phyloP scores from a whole-genome alignment of 2,329 filamentous ascomycete genomes.

The Claviceps digitariae region DNA sequence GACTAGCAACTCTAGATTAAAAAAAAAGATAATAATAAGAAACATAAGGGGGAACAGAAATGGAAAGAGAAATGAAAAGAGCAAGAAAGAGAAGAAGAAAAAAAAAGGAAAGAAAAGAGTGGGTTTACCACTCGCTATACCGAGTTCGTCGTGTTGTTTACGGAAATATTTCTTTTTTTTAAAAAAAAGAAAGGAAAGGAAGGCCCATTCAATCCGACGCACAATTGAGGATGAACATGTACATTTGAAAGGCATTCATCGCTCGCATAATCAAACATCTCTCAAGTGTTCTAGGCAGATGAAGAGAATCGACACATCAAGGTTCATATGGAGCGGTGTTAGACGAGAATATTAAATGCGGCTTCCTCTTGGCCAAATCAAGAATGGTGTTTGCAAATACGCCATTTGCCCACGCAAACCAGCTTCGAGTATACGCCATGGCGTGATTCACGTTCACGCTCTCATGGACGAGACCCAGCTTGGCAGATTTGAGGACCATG shows the following conservation, averaged over 20 bases:
- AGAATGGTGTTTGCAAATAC: constrained; percentile 89
- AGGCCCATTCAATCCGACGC: no score
- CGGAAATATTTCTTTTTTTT: no score
- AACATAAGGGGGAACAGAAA: no score
- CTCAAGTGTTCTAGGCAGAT: not conserved
- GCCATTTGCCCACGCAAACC: constrained; percentile 98
- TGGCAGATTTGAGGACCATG: constrained; percentile 61
- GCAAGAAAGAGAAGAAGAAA: no score
- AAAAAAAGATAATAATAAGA: no score
- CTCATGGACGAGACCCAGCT: constrained; percentile 77
- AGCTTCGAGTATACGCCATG: constrained; percentile 66
- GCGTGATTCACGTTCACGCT: constrained; percentile 67
- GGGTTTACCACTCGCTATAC: no score
- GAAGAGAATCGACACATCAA: constrained; percentile 12
- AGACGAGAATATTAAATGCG: constrained; percentile 67
- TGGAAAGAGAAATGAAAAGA: no score
- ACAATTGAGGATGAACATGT: no score
- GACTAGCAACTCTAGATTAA: no score
- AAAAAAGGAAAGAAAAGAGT: no score
- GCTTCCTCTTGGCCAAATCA: constrained; percentile 78
- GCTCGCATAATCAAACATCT: not conserved
- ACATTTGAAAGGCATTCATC: not conserved
- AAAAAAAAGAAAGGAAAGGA: no score
- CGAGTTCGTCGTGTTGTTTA: no score
- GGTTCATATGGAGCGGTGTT: constrained; percentile 45